Conservation (phyloP, 1,139 yeast genomes). For the Suhomyces guaymorum region DNA sequence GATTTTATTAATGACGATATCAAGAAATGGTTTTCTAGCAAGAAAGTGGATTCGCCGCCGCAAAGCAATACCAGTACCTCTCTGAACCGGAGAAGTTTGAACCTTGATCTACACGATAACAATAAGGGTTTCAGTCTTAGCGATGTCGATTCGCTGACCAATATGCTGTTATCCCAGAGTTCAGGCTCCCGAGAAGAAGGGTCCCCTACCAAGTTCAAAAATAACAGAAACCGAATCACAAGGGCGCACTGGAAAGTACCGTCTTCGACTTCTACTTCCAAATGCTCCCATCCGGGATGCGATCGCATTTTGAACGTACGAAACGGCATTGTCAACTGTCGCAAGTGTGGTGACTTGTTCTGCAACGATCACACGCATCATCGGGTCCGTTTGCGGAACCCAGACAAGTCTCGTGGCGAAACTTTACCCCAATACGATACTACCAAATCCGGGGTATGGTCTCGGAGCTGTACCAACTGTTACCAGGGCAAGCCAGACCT, state of each 20-base stretch:
- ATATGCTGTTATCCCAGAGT: neutral
- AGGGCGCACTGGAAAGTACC: constrained; percentile 68
- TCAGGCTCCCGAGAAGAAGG: too few species aligned
- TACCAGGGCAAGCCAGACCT: constrained; percentile 58
- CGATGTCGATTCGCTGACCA: constrained; percentile 15
- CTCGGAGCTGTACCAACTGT: constrained; percentile 68
- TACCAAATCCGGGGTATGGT: constrained; percentile 56
- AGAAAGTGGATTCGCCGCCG: constrained; percentile 13
- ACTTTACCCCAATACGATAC: constrained; percentile 32
- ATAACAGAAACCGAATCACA: constrained; percentile 41
- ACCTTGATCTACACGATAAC: constrained; percentile 37
- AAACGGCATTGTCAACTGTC: constrained; percentile 59
- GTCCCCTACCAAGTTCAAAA: too few species aligned
- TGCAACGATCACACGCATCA: constrained; percentile 67
- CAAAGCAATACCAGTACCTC: constrained; percentile 11
- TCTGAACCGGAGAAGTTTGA: constrained; percentile 27
- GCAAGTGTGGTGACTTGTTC: constrained; percentile 70
- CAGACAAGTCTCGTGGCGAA: constrained; percentile 24
- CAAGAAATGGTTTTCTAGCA: constrained; percentile 25
- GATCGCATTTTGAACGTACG: constrained; percentile 41
- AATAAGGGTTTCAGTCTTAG: constrained; percentile 34
- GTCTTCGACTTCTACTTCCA: constrained; percentile 23
- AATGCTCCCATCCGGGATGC: constrained; percentile 44
- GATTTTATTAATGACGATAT: constrained; percentile 24
- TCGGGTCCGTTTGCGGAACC: constrained; percentile 48